phyloP scores from a whole-genome alignment of 345 rosid species.

The Citrus reticulata region DNA sequence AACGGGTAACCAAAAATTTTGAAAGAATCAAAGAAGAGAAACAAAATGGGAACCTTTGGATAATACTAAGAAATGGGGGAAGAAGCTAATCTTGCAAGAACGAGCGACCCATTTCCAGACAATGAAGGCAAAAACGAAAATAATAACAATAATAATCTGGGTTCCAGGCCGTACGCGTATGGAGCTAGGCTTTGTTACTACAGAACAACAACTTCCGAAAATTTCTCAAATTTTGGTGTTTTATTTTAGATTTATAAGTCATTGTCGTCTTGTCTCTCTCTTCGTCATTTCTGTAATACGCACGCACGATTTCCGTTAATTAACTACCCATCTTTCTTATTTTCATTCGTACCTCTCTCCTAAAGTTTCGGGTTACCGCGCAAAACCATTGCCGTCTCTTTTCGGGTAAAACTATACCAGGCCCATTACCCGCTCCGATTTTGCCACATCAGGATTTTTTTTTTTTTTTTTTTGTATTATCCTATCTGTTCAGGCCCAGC shows the following conservation, averaged over 20 bases:
- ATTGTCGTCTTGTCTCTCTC: neutral
- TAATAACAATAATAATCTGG: too few species aligned
- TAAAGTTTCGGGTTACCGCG: slow-evolving; percentile 58
- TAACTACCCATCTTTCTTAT: slow-evolving; percentile 15
- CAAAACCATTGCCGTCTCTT: neutral
- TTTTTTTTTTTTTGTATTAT: too few species aligned
- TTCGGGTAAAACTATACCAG: neutral
- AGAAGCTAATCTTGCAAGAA: neutral
- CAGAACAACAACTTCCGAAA: slow-evolving; percentile 1
- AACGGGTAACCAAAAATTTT: neutral
- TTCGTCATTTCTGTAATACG: neutral
- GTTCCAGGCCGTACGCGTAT: neutral
- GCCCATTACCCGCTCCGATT: neutral
- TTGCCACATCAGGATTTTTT: neutral
- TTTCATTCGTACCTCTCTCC: slow-evolving; percentile 15
- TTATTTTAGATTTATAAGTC: neutral
- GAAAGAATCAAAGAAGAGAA: neutral
- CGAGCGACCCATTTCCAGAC: neutral
- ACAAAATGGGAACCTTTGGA: neutral
- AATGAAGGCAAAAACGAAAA: neutral
- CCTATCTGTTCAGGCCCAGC: neutral
- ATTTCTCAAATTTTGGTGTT: neutral
- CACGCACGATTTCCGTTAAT: slow-evolving; percentile 23
- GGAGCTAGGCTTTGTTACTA: neutral
- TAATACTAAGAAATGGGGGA: neutral